phyloP scores from a whole-genome alignment of 345 rosid genomes.

The Physaria fendleri region DNA sequence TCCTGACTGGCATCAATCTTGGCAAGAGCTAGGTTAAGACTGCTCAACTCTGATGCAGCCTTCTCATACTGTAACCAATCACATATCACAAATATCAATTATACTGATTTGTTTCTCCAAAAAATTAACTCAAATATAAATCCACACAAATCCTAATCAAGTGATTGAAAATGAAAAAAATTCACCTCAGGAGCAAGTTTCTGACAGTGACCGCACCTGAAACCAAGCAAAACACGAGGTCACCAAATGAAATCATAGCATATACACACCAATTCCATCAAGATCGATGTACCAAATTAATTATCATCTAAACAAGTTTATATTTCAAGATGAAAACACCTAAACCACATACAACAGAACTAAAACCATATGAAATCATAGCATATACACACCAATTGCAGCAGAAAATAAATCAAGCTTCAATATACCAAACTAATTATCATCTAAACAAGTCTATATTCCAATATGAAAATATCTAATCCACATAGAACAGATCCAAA shows the following conservation, averaged over 20 bases:
- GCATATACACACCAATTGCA: constrained; percentile 1
- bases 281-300: neutral
- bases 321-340: neutral
- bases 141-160: neutral
- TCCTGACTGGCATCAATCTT: constrained; percentile 88
- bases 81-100: neutral
- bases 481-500: neutral
- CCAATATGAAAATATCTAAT: neutral
- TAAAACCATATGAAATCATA: too few relatives aligned
- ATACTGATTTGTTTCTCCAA: neutral
- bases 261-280: neutral
- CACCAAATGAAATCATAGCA: neutral
- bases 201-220: constrained; percentile 97
- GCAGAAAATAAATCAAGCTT: neutral
- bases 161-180: neutral
- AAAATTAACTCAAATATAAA: neutral
- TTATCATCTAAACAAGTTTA: neutral
- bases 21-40: constrained; percentile 57
- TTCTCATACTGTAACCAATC: constrained; percentile 63
- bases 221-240: neutral
- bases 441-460: neutral
- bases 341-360: neutral
- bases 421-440: neutral
- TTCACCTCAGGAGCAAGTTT: constrained; percentile 91
- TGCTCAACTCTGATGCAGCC: constrained; percentile 78